phyloP scores from a whole-genome alignment of 495 filamentous ascomycete species.

The Neurospora tetrasperma region DNA sequence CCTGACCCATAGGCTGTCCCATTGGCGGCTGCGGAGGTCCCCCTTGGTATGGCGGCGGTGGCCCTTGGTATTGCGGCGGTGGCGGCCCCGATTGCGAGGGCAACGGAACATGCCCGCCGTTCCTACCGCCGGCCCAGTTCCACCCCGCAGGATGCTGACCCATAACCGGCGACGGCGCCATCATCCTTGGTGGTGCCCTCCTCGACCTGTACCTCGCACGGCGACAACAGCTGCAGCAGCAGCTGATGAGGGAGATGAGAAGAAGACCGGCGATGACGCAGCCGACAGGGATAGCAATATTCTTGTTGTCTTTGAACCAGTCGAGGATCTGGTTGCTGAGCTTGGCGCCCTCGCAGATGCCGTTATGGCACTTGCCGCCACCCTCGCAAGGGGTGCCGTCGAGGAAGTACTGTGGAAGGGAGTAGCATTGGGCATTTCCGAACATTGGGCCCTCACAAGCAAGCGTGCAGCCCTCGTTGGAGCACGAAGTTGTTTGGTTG shows the following conservation, averaged over 20 bases:
- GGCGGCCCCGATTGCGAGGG: background rate
- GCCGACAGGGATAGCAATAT: constrained; percentile 65
- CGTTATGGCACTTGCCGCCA: constrained; percentile 69
- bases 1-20: background rate
- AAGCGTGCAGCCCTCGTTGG: constrained; percentile 58
- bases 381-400: constrained; percentile 84
- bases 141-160: background rate
- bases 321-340: constrained; percentile 48
- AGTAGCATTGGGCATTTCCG: constrained; percentile 52
- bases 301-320: constrained; percentile 63
- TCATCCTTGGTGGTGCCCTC: constrained; percentile 3
- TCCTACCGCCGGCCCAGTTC: background rate
- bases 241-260: constrained; percentile 49
- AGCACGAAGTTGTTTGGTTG: constrained; percentile 79
- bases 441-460: constrained; percentile 67
- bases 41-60: background rate
- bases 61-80: background rate
- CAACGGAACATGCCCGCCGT: background rate
- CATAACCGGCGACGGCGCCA: constrained; percentile 1
- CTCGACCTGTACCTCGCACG: background rate
- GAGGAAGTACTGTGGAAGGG: constrained; percentile 83
- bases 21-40: background rate
- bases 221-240: constrained; percentile 47
- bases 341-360: constrained; percentile 55
- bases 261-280: constrained; percentile 58